Percentiles rank a stretch among this genome's conserved stretches.
Evolutionary conservation across 2,329 filamentous ascomycete genomes (phyloP).

Genomic region (Neophaeococcomyces mojaviensis): DNA sequence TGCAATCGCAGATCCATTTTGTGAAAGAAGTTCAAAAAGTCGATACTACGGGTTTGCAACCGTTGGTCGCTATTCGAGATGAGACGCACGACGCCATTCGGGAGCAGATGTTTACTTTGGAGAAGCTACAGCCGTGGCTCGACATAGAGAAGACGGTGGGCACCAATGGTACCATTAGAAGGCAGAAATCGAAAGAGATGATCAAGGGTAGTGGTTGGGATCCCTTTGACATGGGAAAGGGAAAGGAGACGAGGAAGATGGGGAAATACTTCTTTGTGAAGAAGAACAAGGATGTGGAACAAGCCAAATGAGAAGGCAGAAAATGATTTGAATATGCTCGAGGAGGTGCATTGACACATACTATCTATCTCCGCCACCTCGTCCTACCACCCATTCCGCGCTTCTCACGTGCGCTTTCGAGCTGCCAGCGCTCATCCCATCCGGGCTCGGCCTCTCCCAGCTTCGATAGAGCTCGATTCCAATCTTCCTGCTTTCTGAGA

Average conservation of each 20-base stretch:
- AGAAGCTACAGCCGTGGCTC: conserved; percentile 31
- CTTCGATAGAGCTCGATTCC: background rate
- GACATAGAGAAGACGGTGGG: conserved; percentile 35
- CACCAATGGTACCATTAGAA: conserved; percentile 40
- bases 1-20: conserved; percentile 80
- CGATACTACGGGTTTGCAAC: conserved; percentile 63
- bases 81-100: conserved; percentile 40
- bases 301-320: background rate
- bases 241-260: conserved; percentile 55
- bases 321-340: no score
- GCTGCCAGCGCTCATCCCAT: conserved; percentile 17
- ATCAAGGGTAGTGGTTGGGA: conserved; percentile 59
- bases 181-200: conserved; percentile 38
- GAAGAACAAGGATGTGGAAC: conserved; percentile 9
- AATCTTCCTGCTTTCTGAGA: conserved; percentile 18
- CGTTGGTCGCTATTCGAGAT: conserved; percentile 72
- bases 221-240: conserved; percentile 57
- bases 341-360: background rate
- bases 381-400: background rate
- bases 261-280: conserved; percentile 74
- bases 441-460: conserved; percentile 4
- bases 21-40: conserved; percentile 78
- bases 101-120: conserved; percentile 34
- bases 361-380: background rate
- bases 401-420: background rate